Evolutionary conservation across 2,329 filamentous ascomycete genomes (phyloP).

Genomic region (Mariannaea sp.): DNA sequence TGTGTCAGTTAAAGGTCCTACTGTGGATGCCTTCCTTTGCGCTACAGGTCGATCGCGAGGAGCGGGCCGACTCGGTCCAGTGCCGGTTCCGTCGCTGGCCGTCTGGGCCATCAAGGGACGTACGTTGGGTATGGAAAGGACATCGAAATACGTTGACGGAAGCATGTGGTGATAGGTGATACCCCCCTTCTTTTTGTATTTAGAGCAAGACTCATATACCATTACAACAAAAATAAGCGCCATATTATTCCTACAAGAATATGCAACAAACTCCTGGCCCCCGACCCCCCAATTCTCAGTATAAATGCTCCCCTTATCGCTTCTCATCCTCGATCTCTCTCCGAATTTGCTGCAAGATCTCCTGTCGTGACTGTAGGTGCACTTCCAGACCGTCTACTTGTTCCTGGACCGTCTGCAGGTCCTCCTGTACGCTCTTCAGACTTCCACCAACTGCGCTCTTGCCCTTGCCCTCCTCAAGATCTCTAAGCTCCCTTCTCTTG

Average conservation of each 20-base stretch:
- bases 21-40: slow-evolving; percentile 55
- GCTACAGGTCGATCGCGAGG: slow-evolving; percentile 56
- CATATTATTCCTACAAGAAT: slow-evolving; percentile 36
- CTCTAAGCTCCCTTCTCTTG: slow-evolving; percentile 80
- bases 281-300: slow-evolving; percentile 12
- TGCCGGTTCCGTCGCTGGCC: slow-evolving; percentile 56
- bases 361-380: slow-evolving; percentile 78
- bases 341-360: slow-evolving; percentile 75
- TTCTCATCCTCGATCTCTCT: slow-evolving; percentile 89
- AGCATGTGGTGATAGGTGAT: slow-evolving; percentile 53
- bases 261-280: slow-evolving; percentile 22
- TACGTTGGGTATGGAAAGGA: slow-evolving; percentile 52
- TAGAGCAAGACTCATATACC: slow-evolving; percentile 32
- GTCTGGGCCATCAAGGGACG: slow-evolving; percentile 58
- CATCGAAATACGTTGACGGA: slow-evolving; percentile 54
- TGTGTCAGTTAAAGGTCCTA: slow-evolving; percentile 50
- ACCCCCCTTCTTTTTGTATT: slow-evolving; percentile 13
- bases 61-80: slow-evolving; percentile 51
- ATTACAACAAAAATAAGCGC: slow-evolving; percentile 38
- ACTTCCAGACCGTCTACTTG: slow-evolving; percentile 89
- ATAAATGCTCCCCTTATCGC: slow-evolving; percentile 46
- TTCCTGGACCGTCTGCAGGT: slow-evolving; percentile 88
- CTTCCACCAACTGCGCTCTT: slow-evolving; percentile 71
- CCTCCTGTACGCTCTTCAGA: slow-evolving; percentile 79
- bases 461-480: slow-evolving; percentile 72